Evolutionary conservation across 163 green algal genomes (phyloP), one percentile per base, ranked within the genome.

Genomic region (Chlamydomonas reinhardtii): DNA sequence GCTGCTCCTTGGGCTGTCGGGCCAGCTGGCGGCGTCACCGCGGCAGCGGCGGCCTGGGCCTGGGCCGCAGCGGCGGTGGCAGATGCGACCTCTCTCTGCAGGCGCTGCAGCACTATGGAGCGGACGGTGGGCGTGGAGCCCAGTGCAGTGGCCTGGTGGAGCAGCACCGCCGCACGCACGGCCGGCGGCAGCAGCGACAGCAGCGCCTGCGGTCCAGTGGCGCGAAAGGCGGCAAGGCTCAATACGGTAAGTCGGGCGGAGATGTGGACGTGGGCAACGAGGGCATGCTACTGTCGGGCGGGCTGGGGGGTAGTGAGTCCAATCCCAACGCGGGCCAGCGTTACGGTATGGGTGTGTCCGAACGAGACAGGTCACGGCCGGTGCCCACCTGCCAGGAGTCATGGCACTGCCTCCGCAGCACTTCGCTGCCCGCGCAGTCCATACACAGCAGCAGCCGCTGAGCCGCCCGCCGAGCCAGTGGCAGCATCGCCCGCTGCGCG

Each of bases 101-200:
- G 81, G 19, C 81, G 71, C 71, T 87, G 81, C 71, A 87, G 37
- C 27, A 39, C 59, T 2, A 87, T 61, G n/a, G 81, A 72, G 25
- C 71, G 48, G 0, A 68, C 35, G 12, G 54, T 37, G 4, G 71
- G 35, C 0, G 71, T 74, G 56, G 81, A 61, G 8, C 71, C 48
- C 48, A 56, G 48, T 19, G 48, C 59, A 32, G 59, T 61, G 16
- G 81, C 81, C 71, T 75, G 71, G 39, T 4, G 4, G 6, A 0
- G 1, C 35, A 87, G 71, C 22, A 22, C 59, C 19, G 20, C 4
- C 3, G 59, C 71, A 8, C 81, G 71, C 16, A 68, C 37, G 16
- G 14, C 0, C 2, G 81, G 59, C 4, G 37, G 22, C 56, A 73
- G 35, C 34, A 62, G 59, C 5, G 11, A 15, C 19, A 82, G 56